Evolutionary conservation across 805 yeast genomes (phyloP), one percentile per base, ranked within the genome.

Genomic region (Ogataea pini): DNA sequence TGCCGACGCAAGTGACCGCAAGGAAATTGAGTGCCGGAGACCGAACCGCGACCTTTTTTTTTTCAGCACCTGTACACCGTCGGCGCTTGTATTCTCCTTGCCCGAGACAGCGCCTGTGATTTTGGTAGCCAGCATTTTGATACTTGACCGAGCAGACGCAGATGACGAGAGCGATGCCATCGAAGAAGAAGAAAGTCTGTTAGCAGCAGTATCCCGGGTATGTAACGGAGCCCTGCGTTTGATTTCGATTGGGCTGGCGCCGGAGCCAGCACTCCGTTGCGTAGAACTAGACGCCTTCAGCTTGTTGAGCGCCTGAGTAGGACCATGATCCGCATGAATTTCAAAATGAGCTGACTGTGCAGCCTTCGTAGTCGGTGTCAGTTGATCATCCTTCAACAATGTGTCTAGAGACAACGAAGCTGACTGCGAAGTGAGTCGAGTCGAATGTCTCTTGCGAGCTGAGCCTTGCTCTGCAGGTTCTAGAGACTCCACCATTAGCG

Each of bases 1-100:
- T 5, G 25, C 42, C 18, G 55, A 53, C 8, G 62, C 44, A 13
- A 60, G 53, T 18, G 67, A 63, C 44, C 67, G 52, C 31, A 66
- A 53, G 4, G 69, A 64, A 5, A 65, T 60, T 2, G 69, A 64
- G 48, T 66, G 67, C 47, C 59, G 57, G 14, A 64, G 54, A 24
- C 60, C 50, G 38, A 59, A 55, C 25, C 50, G 52, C 3, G 65
- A 60, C 12, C 48, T 42, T 36, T 57, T 58, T 46, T 58, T 61
- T 36, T 57, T 58, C 42, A 55, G 24, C 24, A 33, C 22, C 14
- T 50, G 50, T 7, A 46, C 13, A 8, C 18, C 36, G 29, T n/a
- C 32, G 25, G 38, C 36, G 43, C 19, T 16, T 17, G 13, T 37
- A 29, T 48, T 45, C 32, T 40, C 42, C 8, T 44, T 46, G 14